Evolutionary conservation across 2,329 filamentous ascomycete species (phyloP).

Genomic region (Aurifilum marmelostoma): DNA sequence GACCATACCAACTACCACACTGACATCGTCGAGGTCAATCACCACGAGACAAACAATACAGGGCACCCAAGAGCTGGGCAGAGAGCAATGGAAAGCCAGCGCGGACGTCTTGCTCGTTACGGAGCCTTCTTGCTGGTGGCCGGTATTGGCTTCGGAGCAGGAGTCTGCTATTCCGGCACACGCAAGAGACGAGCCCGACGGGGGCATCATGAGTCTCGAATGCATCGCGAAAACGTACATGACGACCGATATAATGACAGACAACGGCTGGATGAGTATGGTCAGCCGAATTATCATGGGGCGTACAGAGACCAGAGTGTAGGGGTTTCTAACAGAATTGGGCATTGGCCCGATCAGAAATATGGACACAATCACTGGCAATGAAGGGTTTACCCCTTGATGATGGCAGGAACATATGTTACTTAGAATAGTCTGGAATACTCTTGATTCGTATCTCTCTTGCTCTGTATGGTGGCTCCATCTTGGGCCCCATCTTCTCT

Average conservation of each 20-base stretch:
- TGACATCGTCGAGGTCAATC: not conserved
- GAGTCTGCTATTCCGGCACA: not conserved
- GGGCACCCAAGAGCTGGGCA: not conserved
- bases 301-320: not conserved
- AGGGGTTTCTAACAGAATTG: not conserved
- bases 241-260: not conserved
- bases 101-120: not conserved
- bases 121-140: not conserved
- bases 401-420: not conserved
- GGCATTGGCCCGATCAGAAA: not conserved
- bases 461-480: not conserved
- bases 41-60: not conserved
- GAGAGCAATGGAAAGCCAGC: not conserved
- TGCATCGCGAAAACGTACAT: not conserved
- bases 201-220: not conserved
- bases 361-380: not conserved
- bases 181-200: not conserved
- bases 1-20: not conserved
- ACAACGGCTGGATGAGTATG: not conserved
- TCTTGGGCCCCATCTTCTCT: not conserved
- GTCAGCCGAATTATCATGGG: not conserved
- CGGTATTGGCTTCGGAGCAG: slow-evolving; percentile 6
- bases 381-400: not conserved
- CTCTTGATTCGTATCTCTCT: not conserved
- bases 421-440: not conserved